These are phyloP conservation scores for Flaveria ramosissima DNA, from an alignment of 129 eudicot species.

Conservation along the genomic window DNA sequence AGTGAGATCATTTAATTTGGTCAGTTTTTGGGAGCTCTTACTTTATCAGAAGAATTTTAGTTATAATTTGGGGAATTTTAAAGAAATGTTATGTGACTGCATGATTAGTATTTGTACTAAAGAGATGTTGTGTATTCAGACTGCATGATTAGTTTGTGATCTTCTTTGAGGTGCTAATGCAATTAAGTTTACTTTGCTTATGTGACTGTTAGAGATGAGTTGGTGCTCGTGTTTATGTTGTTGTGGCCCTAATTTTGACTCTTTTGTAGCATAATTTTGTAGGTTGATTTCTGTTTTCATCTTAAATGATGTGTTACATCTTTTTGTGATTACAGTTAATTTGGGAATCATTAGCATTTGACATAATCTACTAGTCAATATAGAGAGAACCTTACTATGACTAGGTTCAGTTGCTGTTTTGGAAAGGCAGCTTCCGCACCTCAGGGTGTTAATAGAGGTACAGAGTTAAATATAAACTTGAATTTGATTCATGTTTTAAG, in stretches of 20 bases:
- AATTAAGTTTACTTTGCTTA: background rate
- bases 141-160: background rate
- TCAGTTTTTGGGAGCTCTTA: background rate
- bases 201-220: too few species aligned
- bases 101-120: background rate
- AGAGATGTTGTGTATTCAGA: background rate
- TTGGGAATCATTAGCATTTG: slow-evolving; percentile 26
- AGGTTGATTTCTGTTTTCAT: background rate
- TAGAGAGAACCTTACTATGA: slow-evolving; percentile 42
- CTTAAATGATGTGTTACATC: background rate
- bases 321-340: slow-evolving; percentile 4
- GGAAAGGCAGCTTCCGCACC: slow-evolving; percentile 36
- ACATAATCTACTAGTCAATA: slow-evolving; percentile 22
- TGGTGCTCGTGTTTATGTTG: background rate
- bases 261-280: too few species aligned
- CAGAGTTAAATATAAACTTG: background rate
- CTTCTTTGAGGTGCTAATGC: background rate
- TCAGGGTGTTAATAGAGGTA: slow-evolving; percentile 52
- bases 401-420: slow-evolving; percentile 52
- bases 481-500: slow-evolving; percentile 5
- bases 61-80: background rate
- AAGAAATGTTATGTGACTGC: too few species aligned
- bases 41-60: background rate
- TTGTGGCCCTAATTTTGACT: too few species aligned
- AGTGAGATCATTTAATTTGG: background rate